A percentile compares a stretch with the other conserved stretches of the same genome.
These are phyloP conservation scores for Insectozyma bohioensis DNA, from an alignment of 1,139 yeast genomes.

Conservation along the genomic window DNA sequence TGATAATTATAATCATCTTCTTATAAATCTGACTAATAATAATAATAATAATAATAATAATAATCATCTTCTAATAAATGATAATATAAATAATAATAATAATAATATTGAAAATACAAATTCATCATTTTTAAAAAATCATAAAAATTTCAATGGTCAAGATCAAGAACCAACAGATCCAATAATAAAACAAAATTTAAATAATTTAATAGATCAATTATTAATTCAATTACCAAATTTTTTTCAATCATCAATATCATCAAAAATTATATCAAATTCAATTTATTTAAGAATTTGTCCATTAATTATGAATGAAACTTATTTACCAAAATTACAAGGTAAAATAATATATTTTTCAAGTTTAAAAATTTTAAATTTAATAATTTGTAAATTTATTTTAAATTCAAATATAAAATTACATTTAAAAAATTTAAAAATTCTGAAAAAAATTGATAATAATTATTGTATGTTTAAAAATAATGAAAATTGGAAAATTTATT, in stretches of 20 bases:
- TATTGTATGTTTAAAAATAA: slow-evolving; percentile 42
- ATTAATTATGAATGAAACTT: slow-evolving; percentile 47
- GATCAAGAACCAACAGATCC: too few species aligned
- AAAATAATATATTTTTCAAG: slow-evolving; percentile 55
- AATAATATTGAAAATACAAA: too few species aligned
- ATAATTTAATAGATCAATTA: slow-evolving; percentile 49
- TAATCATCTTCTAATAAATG: too few species aligned
- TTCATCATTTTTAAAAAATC: too few species aligned
- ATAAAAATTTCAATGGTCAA: too few species aligned
- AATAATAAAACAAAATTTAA: slow-evolving; percentile 1
- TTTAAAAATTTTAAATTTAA: slow-evolving; percentile 52
- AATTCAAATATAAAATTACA: slow-evolving; percentile 51
- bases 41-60: too few species aligned
- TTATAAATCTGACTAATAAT: too few species aligned
- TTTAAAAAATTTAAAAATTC: slow-evolving; percentile 40
- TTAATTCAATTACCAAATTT: slow-evolving; percentile 56
- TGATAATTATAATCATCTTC: too few species aligned
- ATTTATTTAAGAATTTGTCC: slow-evolving; percentile 67
- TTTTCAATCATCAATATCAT: slow-evolving; percentile 51
- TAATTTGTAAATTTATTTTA: slow-evolving; percentile 53
- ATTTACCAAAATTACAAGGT: slow-evolving; percentile 64
- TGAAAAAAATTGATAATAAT: slow-evolving; percentile 22
- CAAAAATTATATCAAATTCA: slow-evolving; percentile 46
- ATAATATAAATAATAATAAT: too few species aligned
- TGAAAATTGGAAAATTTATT: slow-evolving; percentile 54